Base-by-base conservation (phyloP, 1,284 basidiomycete genomes). In the Pseudozyma hubeiensis region DNA sequence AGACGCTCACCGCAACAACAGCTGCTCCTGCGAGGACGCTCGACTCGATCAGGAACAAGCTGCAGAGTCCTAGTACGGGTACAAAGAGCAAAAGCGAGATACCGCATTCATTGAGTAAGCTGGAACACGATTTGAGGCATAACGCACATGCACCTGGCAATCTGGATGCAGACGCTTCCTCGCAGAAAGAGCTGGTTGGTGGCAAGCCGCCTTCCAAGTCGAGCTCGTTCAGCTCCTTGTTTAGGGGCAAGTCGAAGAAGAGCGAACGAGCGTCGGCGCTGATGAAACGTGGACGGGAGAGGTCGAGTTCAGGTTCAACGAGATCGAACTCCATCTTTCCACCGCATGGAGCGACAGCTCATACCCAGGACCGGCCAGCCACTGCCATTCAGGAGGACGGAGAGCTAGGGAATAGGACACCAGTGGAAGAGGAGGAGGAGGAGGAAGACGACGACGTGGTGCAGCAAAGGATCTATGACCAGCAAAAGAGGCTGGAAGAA, bases 51-150 rank as follows among this genome's bases (percentile, higher is more conserved):
- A 73, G 64, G 30, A 6, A 33, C 8, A 73, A 73, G 29, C 53
- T 73, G 13, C 48, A 57, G 17, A 30, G 60, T 16, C 70, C 70
- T 0, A 73, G 64, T 17, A 73, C 63, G 13, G 44, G 19, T 0
- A 35, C 50, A 7, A 73, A 73, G 57, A 73, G 64, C 53, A 73
- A 73, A 47, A 67, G 64, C 40, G 64, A 73, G 3, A 67, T 67
- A 34, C 46, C 60, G 0, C 4, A 64, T 14, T 64, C 60, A 8
- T 40, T 67, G 29, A 34, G 17, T 16, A 49, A 56, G 30, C 24
- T 54, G 19, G 64, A 73, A 17, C 55, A 24, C n/a, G 66, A 69
- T 41, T 31, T 69, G 66, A 37, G 56, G 8, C 44, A 56, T n/a
- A 69, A 64, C 17, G 39, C 14, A 0, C 34, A 69, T n/a, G 55